Percentiles rank a stretch among this genome's conserved stretches.
Conservation (phyloP, 495 filamentous ascomycete genomes). For the Talaromyces liani region DNA sequence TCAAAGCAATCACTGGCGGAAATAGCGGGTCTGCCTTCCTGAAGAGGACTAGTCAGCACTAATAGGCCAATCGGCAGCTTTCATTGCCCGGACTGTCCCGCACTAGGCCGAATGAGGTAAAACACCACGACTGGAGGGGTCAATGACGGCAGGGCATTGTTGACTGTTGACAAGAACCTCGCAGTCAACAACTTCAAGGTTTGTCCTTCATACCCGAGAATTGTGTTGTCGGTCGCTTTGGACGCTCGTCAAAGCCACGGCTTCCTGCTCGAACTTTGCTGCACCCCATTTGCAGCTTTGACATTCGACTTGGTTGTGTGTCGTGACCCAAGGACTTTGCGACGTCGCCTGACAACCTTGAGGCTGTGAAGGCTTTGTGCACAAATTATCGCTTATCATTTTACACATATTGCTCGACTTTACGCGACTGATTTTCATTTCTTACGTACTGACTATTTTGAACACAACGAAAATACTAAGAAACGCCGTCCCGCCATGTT, state of each 20-base stretch:
- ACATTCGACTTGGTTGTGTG: not conserved
- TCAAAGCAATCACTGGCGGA: not conserved
- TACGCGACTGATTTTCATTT: not conserved
- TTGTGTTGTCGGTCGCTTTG: not conserved
- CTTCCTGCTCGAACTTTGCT: not conserved
- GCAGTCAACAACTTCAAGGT: not conserved
- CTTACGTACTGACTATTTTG: not conserved
- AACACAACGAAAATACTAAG: not conserved
- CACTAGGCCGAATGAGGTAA: not conserved
- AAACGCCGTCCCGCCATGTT: constrained; percentile 3
- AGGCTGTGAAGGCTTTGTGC: not conserved
- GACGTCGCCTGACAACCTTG: not conserved
- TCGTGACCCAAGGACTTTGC: constrained; percentile 20
- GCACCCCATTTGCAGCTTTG: not conserved
- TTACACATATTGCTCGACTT: not conserved
- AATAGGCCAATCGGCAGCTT: not conserved
- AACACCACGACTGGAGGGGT: not conserved
- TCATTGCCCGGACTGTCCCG: not conserved
- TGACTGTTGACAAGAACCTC: constrained; percentile 2
- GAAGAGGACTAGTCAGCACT: too few species aligned
- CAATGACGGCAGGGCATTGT: constrained; percentile 5
- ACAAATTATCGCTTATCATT: not conserved
- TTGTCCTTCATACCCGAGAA: not conserved
- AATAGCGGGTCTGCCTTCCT: not conserved
- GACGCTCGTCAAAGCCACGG: not conserved